These are phyloP conservation scores for Bacidia gigantensis DNA, from an alignment of 495 filamentous ascomycete species.

Conservation along the genomic window DNA sequence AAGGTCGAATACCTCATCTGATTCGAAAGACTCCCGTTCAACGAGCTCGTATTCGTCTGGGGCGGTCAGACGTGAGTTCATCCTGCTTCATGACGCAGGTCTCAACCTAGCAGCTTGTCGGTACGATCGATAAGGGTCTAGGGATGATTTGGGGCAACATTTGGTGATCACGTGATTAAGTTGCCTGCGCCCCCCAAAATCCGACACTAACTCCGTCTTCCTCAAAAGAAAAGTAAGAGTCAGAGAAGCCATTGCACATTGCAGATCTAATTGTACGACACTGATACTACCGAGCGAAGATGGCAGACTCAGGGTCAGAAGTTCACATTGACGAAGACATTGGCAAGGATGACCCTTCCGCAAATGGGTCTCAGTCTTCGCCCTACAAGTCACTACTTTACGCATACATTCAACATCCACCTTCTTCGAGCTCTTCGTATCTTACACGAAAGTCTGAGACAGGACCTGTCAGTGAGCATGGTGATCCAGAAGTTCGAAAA, in stretches of 20 bases:
- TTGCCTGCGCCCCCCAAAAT: too few species aligned
- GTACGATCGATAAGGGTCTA: not conserved
- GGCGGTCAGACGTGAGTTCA: constrained; percentile 31
- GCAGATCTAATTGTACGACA: not conserved
- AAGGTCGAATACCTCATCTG: constrained; percentile 32
- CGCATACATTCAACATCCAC: constrained; percentile 60
- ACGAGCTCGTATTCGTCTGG: constrained; percentile 36
- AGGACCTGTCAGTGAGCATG: constrained; percentile 46
- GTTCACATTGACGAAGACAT: constrained; percentile 70
- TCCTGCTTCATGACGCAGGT: constrained; percentile 14
- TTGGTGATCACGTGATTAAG: too few species aligned
- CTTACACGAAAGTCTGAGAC: constrained; percentile 54
- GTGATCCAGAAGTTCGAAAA: constrained; percentile 38
- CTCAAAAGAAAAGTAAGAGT: not conserved
- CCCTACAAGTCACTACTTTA: constrained; percentile 71
- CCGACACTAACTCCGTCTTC: not conserved
- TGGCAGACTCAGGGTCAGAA: constrained; percentile 25
- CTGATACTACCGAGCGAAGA: not conserved
- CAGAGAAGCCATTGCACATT: not conserved
- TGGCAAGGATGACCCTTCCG: constrained; percentile 55
- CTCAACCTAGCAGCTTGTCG: not conserved
- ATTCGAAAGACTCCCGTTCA: constrained; percentile 32
- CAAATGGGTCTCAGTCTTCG: constrained; percentile 51
- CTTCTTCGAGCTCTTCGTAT: constrained; percentile 44
- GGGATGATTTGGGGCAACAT: too few species aligned